Evolutionary conservation across 768 basidiomycete genomes (phyloP), one percentile per base, ranked within the genome.

Genomic region (Xerocomus spinulosus): DNA sequence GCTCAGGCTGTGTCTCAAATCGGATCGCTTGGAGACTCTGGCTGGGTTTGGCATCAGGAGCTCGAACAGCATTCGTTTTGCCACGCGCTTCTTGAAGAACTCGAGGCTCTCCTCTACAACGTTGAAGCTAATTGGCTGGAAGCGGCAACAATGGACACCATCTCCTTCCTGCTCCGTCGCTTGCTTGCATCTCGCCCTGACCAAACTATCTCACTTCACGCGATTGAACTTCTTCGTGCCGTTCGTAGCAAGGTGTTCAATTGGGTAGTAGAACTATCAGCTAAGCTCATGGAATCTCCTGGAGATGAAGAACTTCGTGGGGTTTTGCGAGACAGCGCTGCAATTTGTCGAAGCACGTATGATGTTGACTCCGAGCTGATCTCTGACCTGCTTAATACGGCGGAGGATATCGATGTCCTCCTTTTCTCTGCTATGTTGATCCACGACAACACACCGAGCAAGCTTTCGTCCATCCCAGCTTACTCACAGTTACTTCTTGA

Each of bases 1-100:
- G 61, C 57, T 9, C 80, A 79, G 46, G 66, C 77, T 13, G 66
- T 64, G 1, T 71, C 68, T 51, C 76, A 81, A 50, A 59, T 72
- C 3, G 76, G 76, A 28, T 63, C 59, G 0, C 12, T 58, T 5
- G 54, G 30, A 0, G 34, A 50, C 2, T 42, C n/a, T 6, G 42
- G 34, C n/a, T 50, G 61, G 42, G 54, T 52, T n/a, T 79, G 74
- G 72, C 80, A 81, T 49, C 26, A 46, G 1, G 71, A 76, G 17
- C 56, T 75, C 4, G 39, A 40, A 4, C 14, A 57, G 9, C 18
- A 54, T 2, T 40, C 60, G 8, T 80, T 78, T 41, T 64, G 71
- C 10, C 0, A 14, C 6, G 59, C 57, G 0, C 52, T 80, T 9
- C 46, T 79, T 1, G 48, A 26, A 9, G 71, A 73, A 47, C 50